Evolutionary conservation across 2,329 filamentous ascomycete genomes (phyloP), one percentile per base, ranked within the genome.

Genomic region (Nigrograna mackinnonii): DNA sequence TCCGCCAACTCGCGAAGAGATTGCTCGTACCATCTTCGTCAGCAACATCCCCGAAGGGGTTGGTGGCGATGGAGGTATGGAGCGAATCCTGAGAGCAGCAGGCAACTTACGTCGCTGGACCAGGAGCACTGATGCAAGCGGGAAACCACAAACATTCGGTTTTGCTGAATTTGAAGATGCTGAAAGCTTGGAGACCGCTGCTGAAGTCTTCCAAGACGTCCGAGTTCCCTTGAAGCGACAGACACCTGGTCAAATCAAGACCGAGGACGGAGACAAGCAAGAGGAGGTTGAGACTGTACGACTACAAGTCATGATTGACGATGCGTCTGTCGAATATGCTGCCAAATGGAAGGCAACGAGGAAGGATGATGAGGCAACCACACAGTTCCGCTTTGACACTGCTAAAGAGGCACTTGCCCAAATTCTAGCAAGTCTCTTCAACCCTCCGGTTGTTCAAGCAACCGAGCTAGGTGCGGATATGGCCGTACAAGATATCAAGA

Each of bases 111-210:
- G 87, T 50, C 85, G 90, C 57, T 99, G 91, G 91, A 91, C 91
- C 50, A 78, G 89, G 46, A 86, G 84, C 22, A 83, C 81, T 14
- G 84, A 89, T 66, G 84, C 86, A n/a, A 85, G 90, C 52, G 83
- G 87, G 52, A 94, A 92, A 71, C 84, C 85, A 42, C 85, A 86
- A 69, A 86, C 85, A 50, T 97, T 97, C 75, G 94, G 92, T 12
- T 97, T 99, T 71, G 94, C 92, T 46, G 88, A 96, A 69, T 99
- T 88, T 68, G 92, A 96, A 50, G 91, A 97, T 67, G 84, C 86
- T 18, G 89, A 96, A 68, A 92, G 91, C 52, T 77, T 99, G 54
- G 84, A 86, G 66, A 86, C 86, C 33, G 94, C 92, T 32, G 84
- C 91, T 41, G 90, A 95, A 67, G 82, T 96, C 43, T 81, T 96